A percentile compares a stretch with the other conserved stretches of the same genome.
Conservation (phyloP, 169 alveolate species). For the Cryptosporidium viatorum region DNA sequence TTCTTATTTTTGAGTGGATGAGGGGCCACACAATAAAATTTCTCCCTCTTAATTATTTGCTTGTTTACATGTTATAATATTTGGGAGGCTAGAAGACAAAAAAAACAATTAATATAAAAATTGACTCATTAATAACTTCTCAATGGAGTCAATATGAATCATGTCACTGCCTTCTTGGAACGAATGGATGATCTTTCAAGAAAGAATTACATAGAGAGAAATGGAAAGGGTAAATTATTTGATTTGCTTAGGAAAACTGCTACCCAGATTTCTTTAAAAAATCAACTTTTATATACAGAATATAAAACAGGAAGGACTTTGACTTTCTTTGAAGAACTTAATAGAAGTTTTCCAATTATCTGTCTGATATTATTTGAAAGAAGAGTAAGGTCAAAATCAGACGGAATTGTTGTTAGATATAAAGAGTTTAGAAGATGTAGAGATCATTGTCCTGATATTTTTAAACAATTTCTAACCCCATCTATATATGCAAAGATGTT, state of each 20-base stretch:
- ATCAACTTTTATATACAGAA: conserved; percentile 26
- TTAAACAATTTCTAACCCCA: conserved; percentile 54
- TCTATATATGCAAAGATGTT: conserved; percentile 63
- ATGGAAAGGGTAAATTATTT: conserved; percentile 45
- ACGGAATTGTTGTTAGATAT: conserved; percentile 56
- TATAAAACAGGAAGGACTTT: conserved; percentile 17
- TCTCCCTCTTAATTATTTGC: neutral
- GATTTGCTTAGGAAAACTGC: conserved; percentile 35
- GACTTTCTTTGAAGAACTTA: conserved; percentile 50
- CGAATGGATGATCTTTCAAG: conserved; percentile 14
- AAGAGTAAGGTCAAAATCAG: conserved; percentile 68
- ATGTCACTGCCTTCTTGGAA: conserved; percentile 7
- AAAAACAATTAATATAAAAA: neutral
- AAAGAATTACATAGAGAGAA: conserved; percentile 25
- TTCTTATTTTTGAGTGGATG: conserved; percentile 51
- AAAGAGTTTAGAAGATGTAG: conserved; percentile 64
- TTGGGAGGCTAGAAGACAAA: neutral
- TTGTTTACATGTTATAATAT: neutral
- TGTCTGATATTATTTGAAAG: conserved; percentile 58
- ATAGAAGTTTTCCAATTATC: conserved; percentile 25
- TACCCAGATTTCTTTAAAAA: conserved; percentile 32
- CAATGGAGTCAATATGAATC: conserved; percentile 9
- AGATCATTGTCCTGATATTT: conserved; percentile 47
- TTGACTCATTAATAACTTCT: neutral
- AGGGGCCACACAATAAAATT: conserved; percentile 50